phyloP scores from a whole-genome alignment of 495 filamentous ascomycete genomes.

The Penicillium desertorum region DNA sequence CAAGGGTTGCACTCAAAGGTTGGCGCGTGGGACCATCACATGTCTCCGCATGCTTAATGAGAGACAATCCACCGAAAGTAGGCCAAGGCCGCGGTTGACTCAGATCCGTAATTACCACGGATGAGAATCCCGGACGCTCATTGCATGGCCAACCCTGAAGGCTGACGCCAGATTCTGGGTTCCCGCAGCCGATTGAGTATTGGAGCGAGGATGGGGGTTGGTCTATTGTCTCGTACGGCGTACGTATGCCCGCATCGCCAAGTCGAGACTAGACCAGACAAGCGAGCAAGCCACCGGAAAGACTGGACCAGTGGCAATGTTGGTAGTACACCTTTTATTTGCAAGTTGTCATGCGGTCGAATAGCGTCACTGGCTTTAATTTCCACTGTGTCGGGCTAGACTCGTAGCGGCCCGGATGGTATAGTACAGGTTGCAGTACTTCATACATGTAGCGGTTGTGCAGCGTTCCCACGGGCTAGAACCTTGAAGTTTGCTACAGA shows the following conservation, averaged over 20 bases:
- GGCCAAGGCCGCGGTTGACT: slow-evolving; percentile 24
- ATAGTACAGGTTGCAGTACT: not conserved
- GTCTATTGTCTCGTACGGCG: slow-evolving; percentile 4
- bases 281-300: not conserved
- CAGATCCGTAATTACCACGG: slow-evolving; percentile 14
- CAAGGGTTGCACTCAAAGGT: slow-evolving; percentile 18
- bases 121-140: slow-evolving; percentile 13
- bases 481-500: not conserved
- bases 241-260: slow-evolving; percentile 14
- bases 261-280: slow-evolving; percentile 10
- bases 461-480: not conserved
- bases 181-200: slow-evolving; percentile 12
- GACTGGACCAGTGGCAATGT: slow-evolving; percentile 8
- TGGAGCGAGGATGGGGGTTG: not conserved
- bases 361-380: not conserved
- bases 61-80: slow-evolving; percentile 8
- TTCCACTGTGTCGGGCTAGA: slow-evolving; percentile 4
- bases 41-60: slow-evolving; percentile 17
- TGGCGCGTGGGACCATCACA: slow-evolving; percentile 19
- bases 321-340: not conserved
- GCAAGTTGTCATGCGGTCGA: not conserved
- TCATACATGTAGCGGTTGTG: slow-evolving; percentile 7
- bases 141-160: slow-evolving; percentile 20
- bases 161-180: slow-evolving; percentile 11
- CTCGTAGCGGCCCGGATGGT: not conserved